Evolutionary conservation across 306 rosid species (phyloP).

Genomic region (Castanea sativa): DNA sequence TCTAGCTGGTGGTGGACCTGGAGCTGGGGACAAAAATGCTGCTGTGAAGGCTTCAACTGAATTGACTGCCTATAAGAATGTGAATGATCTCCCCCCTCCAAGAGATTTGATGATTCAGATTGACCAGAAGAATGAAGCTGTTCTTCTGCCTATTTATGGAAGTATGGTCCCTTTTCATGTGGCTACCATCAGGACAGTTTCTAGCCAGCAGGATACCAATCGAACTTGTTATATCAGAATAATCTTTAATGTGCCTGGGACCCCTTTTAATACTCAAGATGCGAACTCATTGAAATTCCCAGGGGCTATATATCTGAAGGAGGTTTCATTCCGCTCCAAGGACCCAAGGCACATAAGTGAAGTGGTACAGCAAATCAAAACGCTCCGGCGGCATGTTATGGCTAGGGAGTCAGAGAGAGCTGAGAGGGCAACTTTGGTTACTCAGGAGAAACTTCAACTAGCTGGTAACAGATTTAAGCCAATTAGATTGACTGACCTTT

Average conservation of each 20-base stretch:
- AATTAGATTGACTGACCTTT: constrained; percentile 71
- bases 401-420: constrained; percentile 95
- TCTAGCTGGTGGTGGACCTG: constrained; percentile 78
- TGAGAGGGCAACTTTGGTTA: constrained; percentile 91
- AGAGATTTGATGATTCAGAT: constrained; percentile 89
- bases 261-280: constrained; percentile 86
- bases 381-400: constrained; percentile 80
- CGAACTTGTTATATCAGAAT: constrained; percentile 59
- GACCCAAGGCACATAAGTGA: constrained; percentile 86
- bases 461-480: constrained; percentile 94
- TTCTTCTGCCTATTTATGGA: constrained; percentile 86
- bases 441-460: constrained; percentile 91
- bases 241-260: constrained; percentile 83
- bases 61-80: constrained; percentile 76
- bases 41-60: constrained; percentile 53
- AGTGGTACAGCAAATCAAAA: constrained; percentile 75
- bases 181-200: constrained; percentile 79
- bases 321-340: constrained; percentile 93
- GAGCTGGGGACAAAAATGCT: constrained; percentile 56
- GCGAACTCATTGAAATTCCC: constrained; percentile 58
- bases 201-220: constrained; percentile 70
- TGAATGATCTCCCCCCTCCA: constrained; percentile 73
- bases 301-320: constrained; percentile 83
- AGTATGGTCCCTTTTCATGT: constrained; percentile 93
- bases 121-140: constrained; percentile 88